These are phyloP conservation scores for Mycena latifolia DNA, from an alignment of 768 basidiomycete species.

Conservation along the genomic window DNA sequence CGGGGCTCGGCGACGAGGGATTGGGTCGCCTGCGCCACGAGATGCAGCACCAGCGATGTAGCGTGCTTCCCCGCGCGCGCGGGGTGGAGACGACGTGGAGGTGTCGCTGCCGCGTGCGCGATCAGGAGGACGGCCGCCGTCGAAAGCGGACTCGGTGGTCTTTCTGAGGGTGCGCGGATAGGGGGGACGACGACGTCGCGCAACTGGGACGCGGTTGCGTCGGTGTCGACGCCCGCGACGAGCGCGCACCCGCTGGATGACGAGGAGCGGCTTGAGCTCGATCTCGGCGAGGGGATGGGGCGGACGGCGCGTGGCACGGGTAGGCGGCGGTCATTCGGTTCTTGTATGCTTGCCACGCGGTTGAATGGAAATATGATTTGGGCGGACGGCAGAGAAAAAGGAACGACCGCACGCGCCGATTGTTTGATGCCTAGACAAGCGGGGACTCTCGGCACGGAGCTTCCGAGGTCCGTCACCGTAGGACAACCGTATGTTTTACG, in stretches of 20 bases:
- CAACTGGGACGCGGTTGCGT: constrained; percentile 46
- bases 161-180: constrained; percentile 32
- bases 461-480: too few relatives aligned
- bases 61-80: constrained; percentile 56
- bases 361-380: too few relatives aligned
- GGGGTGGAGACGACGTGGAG: constrained; percentile 38
- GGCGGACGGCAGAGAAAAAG: too few relatives aligned
- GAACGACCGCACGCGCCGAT: too few relatives aligned
- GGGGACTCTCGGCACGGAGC: too few relatives aligned
- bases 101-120: constrained; percentile 69
- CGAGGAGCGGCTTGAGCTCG: constrained; percentile 23
- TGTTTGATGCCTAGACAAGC: too few relatives aligned
- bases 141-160: constrained; percentile 21
- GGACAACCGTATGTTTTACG: too few relatives aligned
- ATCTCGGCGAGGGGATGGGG: constrained; percentile 54
- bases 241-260: constrained; percentile 49
- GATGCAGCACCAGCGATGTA: constrained; percentile 63
- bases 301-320: too few relatives aligned
- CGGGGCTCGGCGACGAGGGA: constrained; percentile 67
- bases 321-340: too few relatives aligned
- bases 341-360: too few relatives aligned
- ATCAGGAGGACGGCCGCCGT: constrained; percentile 67
- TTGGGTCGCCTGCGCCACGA: constrained; percentile 70
- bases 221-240: constrained; percentile 56
- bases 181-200: constrained; percentile 41